These are phyloP conservation scores for Daldinia decipiens DNA, from an alignment of 495 filamentous ascomycete species.

Conservation along the genomic window DNA sequence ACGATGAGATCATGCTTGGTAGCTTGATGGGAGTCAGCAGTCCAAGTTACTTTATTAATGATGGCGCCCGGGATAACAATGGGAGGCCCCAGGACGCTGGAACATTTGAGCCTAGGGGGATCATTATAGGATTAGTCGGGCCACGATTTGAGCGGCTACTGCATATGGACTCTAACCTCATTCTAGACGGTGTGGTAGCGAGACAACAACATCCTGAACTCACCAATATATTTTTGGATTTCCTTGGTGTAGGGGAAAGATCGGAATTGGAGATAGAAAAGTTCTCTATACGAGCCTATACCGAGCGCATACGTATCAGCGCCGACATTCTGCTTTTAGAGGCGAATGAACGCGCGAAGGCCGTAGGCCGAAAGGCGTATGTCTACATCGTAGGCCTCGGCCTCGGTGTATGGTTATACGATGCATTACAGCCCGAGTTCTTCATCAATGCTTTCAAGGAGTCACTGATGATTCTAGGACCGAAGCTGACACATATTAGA, in stretches of 20 bases:
- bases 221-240: conserved; percentile 31
- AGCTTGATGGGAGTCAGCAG: conserved; percentile 46
- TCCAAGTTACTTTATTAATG: conserved; percentile 46
- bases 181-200: neutral
- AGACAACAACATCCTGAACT: conserved; percentile 35
- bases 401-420: conserved; percentile 49
- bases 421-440: conserved; percentile 19
- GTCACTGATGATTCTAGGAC: neutral
- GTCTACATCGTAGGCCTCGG: conserved; percentile 53
- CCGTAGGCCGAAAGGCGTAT: conserved; percentile 43
- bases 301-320: conserved; percentile 45
- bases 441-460: conserved; percentile 45
- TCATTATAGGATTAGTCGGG: conserved; percentile 48
- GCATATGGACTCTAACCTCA: conserved; percentile 39
- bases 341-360: conserved; percentile 43
- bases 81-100: conserved; percentile 1
- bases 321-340: conserved; percentile 48
- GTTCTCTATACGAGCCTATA: conserved; percentile 42
- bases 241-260: conserved; percentile 18
- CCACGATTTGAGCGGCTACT: conserved; percentile 41
- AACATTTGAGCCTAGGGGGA: conserved; percentile 37
- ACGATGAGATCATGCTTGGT: conserved; percentile 48
- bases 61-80: conserved; percentile 34
- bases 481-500: conserved; percentile 14
- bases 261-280: neutral